Conservation (phyloP, 495 filamentous ascomycete genomes). For the Sordaria brevicollis region DNA sequence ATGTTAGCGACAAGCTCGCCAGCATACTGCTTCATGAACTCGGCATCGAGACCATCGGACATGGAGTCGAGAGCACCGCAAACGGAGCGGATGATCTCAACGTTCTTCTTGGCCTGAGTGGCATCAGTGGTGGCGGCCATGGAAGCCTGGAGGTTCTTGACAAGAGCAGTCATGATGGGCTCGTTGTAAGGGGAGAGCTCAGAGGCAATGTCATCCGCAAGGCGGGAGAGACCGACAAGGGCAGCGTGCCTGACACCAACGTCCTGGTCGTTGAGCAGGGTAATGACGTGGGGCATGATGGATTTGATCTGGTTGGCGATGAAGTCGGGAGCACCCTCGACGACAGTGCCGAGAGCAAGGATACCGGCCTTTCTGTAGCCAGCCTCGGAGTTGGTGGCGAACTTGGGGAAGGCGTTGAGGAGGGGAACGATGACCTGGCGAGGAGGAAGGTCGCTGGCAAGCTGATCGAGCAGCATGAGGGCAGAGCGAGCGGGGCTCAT, state of each 20-base stretch:
- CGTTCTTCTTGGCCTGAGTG: constrained; percentile 54
- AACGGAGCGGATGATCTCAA: constrained; percentile 77
- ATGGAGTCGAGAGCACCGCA: constrained; percentile 88
- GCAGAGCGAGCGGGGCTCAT: constrained; percentile 83
- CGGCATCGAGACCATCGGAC: constrained; percentile 77
- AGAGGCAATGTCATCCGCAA: constrained; percentile 88
- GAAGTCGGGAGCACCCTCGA: constrained; percentile 95
- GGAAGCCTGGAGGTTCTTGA: constrained; percentile 80
- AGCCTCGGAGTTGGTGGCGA: constrained; percentile 60
- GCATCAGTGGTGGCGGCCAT: constrained; percentile 36
- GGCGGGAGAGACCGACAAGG: constrained; percentile 70
- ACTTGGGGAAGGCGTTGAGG: constrained; percentile 70
- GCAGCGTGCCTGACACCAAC: constrained; percentile 76
- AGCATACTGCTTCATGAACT: constrained; percentile 72
- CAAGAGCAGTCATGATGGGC: constrained; percentile 66
- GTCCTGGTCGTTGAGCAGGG: constrained; percentile 73
- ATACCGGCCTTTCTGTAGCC: constrained; percentile 82
- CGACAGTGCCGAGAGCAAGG: constrained; percentile 83
- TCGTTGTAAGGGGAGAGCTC: constrained; percentile 77
- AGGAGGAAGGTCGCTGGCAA: constrained; percentile 77
- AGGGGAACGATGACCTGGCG: constrained; percentile 92
- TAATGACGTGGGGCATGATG: constrained; percentile 77
- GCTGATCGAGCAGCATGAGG: constrained; percentile 76
- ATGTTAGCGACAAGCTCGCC: constrained; percentile 73
- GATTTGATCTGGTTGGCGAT: constrained; percentile 78